phyloP scores from a whole-genome alignment of 2,329 filamentous ascomycete genomes.

The Trichoderma sp. region DNA sequence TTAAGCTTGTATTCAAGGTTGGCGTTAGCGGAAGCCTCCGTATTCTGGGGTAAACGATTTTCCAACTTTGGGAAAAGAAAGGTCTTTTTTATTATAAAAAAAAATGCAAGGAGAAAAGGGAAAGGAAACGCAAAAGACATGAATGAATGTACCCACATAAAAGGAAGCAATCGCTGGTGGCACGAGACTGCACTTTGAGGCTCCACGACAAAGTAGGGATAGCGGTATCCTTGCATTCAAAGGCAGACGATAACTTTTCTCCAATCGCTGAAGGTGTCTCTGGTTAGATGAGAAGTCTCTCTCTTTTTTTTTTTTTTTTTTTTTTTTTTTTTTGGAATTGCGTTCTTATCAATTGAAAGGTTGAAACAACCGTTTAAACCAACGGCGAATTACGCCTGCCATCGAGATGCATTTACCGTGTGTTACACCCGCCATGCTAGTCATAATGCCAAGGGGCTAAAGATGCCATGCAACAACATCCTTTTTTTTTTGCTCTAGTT shows the following conservation, averaged over 20 bases:
- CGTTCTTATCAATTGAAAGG: background rate
- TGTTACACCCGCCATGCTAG: background rate
- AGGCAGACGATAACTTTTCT: background rate
- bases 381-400: background rate
- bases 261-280: background rate
- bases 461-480: background rate
- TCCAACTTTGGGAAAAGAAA: background rate
- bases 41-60: background rate
- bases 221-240: background rate
- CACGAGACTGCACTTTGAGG: background rate
- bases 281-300: no score
- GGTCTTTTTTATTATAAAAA: no score
- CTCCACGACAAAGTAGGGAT: background rate
- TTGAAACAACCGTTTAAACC: background rate
- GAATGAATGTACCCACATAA: no score
- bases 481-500: background rate
- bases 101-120: no score
- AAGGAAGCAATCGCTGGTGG: background rate
- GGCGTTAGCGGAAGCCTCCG: background rate
- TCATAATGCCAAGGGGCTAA: background rate
- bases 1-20: constrained; percentile 20
- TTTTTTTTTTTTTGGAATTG: no score
- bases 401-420: background rate
- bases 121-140: no score
- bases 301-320: no score